Evolutionary conservation across 2,329 filamentous ascomycete species (phyloP).

Genomic region (Polytolypa hystricis): DNA sequence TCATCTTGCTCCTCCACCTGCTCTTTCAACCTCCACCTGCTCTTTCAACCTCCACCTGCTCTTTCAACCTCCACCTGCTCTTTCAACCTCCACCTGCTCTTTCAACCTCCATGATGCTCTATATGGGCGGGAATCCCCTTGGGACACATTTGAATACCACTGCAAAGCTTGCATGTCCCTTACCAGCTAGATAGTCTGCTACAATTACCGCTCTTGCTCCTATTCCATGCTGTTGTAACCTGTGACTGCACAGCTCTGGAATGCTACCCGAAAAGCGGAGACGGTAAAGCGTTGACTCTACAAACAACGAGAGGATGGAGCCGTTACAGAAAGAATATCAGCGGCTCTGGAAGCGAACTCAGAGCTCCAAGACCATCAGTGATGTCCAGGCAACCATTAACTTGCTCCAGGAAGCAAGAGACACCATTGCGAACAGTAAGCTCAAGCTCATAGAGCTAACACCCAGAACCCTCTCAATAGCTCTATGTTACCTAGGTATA

Average conservation of each 20-base stretch:
- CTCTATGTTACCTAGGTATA: too few relatives aligned
- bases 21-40: not conserved
- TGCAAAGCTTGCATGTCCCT: too few relatives aligned
- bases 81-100: not conserved
- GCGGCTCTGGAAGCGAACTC: conserved; percentile 57
- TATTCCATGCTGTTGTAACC: too few relatives aligned
- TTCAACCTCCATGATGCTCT: not conserved
- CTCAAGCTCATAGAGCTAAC: too few relatives aligned
- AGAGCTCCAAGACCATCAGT: conserved; percentile 58
- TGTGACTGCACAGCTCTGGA: too few relatives aligned
- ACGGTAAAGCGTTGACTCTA: conserved; percentile 18
- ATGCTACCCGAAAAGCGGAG: too few relatives aligned
- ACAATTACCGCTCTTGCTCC: too few relatives aligned
- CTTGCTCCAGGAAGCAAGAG: conserved; percentile 60
- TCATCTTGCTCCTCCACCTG: not conserved
- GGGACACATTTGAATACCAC: too few relatives aligned
- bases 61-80: not conserved
- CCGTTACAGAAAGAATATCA: conserved; percentile 62
- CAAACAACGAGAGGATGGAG: conserved; percentile 41
- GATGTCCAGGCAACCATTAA: conserved; percentile 79
- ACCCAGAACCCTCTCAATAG: too few relatives aligned
- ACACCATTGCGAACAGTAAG: conserved; percentile 59
- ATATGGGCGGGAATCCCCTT: too few relatives aligned
- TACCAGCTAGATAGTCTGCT: too few relatives aligned
- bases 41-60: not conserved